Base-by-base conservation (phyloP, 768 basidiomycete species). In the Candolleomyces eurysporus region DNA sequence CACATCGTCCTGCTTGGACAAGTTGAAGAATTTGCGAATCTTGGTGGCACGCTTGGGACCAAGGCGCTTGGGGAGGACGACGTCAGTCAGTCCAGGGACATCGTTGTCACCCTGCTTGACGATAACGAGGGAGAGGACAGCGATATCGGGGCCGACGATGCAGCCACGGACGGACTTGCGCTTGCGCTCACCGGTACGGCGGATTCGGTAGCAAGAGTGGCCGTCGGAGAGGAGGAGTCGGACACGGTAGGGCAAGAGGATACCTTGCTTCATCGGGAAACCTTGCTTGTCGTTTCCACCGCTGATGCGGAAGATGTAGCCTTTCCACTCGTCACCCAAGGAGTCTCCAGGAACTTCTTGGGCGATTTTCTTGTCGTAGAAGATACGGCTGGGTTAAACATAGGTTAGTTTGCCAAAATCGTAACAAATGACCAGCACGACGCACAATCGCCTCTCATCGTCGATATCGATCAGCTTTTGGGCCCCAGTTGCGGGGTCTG, bases 181-280 rank as follows among this genome's bases (percentile, higher is more conserved):
- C 84, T 92, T 95, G 79, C 96, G 92, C 81, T 99, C 96, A 72
- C 96, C 96, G 53, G 82, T 78, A 76, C 95, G 92, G 72, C 95
- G 92, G 66, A 82, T 76, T 69, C 96, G 94, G 86, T 92, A 98
- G 86, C 96, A 98, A 36, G 96, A 96, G 88, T 98, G 96, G 56
- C 95, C 95, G 76, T 96, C 92, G 64, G 92, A 70, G 73, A 99
- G 91, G 71, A 98, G 92, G 66, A 99, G 91, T 64, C 86, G 83
- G 69, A 96, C 93, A 85, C 96, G 95, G 81, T 93, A 74, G 61
- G 93, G 93, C 70, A 96, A 85, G 63, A 98, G 91, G 67, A 98
- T 92, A 81, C 96, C 96, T 81, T 99, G 96, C 80, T 98, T 98
- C 94, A 98, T 97, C 52, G 95, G 94, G 85, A 97, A 96, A 72